Conservation (phyloP, 2,329 filamentous ascomycete genomes). For the Xylaria sp. region DNA sequence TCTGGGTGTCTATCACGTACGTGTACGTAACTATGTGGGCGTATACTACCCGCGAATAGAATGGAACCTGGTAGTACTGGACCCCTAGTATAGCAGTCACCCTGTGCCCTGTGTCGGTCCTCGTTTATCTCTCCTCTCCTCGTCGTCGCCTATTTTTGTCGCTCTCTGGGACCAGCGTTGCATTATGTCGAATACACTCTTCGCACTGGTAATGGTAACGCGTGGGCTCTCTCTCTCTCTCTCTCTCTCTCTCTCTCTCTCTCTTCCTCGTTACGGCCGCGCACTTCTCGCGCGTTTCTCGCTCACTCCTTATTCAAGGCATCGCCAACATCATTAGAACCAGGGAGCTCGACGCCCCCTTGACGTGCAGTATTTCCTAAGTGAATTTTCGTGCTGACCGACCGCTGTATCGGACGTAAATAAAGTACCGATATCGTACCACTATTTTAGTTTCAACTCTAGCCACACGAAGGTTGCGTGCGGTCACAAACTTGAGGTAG, state of each 20-base stretch:
- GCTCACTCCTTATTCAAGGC: neutral
- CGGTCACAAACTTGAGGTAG: neutral
- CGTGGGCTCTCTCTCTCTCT: neutral
- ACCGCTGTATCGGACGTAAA: slow-evolving; percentile 12
- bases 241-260: no score
- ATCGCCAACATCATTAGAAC: slow-evolving; percentile 2
- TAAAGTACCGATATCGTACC: slow-evolving; percentile 16
- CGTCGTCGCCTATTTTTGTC: slow-evolving; percentile 17
- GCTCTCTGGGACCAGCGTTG: slow-evolving; percentile 7
- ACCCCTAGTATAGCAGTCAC: slow-evolving; percentile 16
- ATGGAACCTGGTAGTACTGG: slow-evolving; percentile 10
- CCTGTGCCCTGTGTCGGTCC: slow-evolving; percentile 1
- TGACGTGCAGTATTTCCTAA: neutral
- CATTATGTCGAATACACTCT: slow-evolving; percentile 17
- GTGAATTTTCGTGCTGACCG: neutral
- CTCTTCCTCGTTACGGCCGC: neutral
- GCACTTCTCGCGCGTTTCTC: neutral
- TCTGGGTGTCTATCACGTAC: neutral
- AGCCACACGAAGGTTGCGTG: neutral
- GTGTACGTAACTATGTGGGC: no score
- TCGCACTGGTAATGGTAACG: neutral
- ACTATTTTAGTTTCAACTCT: neutral
- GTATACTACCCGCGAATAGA: slow-evolving; percentile 10
- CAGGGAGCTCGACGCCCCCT: neutral
- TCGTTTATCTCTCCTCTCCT: slow-evolving; percentile 15